A percentile compares a stretch with the other conserved stretches of the same genome.
Evolutionary conservation across 139 green algal species (phyloP).

Genomic region (Coccomyxa sp.): DNA sequence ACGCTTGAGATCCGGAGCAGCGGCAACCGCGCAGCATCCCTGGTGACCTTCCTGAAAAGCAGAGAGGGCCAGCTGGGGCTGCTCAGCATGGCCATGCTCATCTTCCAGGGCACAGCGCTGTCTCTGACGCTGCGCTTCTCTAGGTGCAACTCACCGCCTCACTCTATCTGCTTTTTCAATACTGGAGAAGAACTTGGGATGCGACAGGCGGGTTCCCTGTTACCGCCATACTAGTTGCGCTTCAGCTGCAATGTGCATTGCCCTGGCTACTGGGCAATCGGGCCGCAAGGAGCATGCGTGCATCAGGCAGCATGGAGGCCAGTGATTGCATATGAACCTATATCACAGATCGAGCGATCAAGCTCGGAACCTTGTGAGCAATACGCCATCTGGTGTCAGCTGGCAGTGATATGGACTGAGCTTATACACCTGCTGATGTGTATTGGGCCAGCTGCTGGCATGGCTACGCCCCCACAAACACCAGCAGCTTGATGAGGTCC

Average conservation of each 20-base stretch:
- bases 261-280: background rate
- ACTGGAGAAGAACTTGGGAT: too few species aligned
- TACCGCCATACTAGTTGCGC: background rate
- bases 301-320: background rate
- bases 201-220: too few species aligned
- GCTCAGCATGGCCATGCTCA: conserved; percentile 19
- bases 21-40: too few species aligned
- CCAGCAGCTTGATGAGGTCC: too few species aligned
- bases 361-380: too few species aligned
- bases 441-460: too few species aligned
- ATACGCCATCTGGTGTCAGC: too few species aligned
- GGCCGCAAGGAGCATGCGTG: background rate
- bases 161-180: background rate
- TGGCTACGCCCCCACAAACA: too few species aligned
- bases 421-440: too few species aligned
- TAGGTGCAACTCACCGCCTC: background rate
- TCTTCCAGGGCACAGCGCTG: conserved; percentile 49
- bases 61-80: conserved; percentile 11
- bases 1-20: background rate
- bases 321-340: background rate
- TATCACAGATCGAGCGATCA: too few species aligned
- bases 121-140: conserved; percentile 45
- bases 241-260: background rate
- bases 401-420: too few species aligned
- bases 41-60: conserved; percentile 7